These are phyloP conservation scores for Yamadazyma takamatsuzukensis DNA, from an alignment of 805 yeast genomes.

Conservation along the genomic window DNA sequence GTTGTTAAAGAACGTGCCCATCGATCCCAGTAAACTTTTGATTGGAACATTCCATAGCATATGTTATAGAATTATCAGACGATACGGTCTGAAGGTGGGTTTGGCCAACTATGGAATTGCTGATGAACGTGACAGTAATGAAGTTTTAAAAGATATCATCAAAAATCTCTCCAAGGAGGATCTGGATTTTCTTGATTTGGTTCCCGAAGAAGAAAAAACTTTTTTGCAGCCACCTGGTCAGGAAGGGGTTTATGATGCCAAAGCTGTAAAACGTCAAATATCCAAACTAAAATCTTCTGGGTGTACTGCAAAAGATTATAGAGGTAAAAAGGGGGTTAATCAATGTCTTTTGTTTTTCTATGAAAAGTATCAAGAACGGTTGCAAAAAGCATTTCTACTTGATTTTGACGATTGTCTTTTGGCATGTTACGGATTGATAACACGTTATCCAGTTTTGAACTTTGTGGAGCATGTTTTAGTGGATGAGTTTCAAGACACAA, in stretches of 20 bases:
- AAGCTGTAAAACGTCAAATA: conserved; percentile 41
- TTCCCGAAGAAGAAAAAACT: conserved; percentile 12
- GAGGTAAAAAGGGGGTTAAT: conserved; percentile 8
- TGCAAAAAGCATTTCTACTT: conserved; percentile 41
- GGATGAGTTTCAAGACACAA: conserved; percentile 95
- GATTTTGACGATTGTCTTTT: conserved; percentile 87
- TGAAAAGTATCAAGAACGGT: conserved; percentile 46
- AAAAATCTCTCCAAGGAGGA: conserved; percentile 19
- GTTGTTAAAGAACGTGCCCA: conserved; percentile 29
- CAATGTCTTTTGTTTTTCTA: conserved; percentile 36
- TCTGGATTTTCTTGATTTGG: conserved; percentile 9
- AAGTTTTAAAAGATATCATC: conserved; percentile 42
- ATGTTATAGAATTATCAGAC: conserved; percentile 57
- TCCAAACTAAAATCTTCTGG: conserved; percentile 58
- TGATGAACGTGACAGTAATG: conserved; percentile 58
- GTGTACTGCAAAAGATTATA: conserved; percentile 37
- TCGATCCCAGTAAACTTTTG: conserved; percentile 45
- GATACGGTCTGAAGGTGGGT: conserved; percentile 51
- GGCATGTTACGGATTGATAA: conserved; percentile 48
- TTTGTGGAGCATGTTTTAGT: conserved; percentile 69
- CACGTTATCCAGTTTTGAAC: conserved; percentile 42
- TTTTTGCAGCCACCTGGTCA: conserved; percentile 9
- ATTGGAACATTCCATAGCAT: conserved; percentile 92
- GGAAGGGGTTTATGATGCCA: conserved; percentile 35
- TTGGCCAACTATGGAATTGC: conserved; percentile 50